Evolutionary conservation across 352 stramenopile genomes (phyloP).

Genomic region (Globisporangium barbulae): DNA sequence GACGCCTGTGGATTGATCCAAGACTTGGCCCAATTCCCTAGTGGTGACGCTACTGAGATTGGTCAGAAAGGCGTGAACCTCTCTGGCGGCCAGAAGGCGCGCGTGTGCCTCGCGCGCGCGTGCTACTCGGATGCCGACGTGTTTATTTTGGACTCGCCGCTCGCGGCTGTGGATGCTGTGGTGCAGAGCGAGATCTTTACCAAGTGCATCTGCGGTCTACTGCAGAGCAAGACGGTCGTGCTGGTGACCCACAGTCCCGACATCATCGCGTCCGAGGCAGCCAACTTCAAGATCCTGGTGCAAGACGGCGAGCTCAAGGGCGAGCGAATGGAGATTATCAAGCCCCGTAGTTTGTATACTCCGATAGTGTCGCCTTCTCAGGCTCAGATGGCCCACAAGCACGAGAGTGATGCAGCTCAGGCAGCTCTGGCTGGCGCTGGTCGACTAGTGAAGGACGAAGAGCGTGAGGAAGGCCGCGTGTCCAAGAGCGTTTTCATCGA

Average conservation of each 20-base stretch:
- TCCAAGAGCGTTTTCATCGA: slow-evolving; percentile 28
- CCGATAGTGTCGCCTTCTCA: background rate
- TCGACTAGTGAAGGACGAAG: slow-evolving; percentile 36
- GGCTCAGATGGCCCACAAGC: too few relatives aligned
- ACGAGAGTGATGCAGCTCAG: too few relatives aligned
- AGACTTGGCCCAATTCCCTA: slow-evolving; percentile 82
- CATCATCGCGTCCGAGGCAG: slow-evolving; percentile 27
- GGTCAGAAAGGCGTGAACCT: slow-evolving; percentile 93
- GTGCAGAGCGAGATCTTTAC: slow-evolving; percentile 73
- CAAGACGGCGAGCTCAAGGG: slow-evolving; percentile 2
- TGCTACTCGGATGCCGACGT: slow-evolving; percentile 41
- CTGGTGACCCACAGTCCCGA: slow-evolving; percentile 91
- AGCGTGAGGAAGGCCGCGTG: slow-evolving; percentile 34
- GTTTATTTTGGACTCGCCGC: slow-evolving; percentile 89
- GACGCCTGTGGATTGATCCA: slow-evolving; percentile 74
- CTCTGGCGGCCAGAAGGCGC: slow-evolving; percentile 86
- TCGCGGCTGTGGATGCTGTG: slow-evolving; percentile 22
- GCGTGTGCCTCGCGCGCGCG: slow-evolving; percentile 44
- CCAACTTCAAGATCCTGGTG: slow-evolving; percentile 22
- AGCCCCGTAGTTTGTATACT: slow-evolving; percentile 8
- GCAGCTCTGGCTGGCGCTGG: too few relatives aligned
- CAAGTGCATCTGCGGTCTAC: slow-evolving; percentile 41
- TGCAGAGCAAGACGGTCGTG: slow-evolving; percentile 73
- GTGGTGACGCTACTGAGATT: slow-evolving; percentile 90
- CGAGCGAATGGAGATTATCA: too few relatives aligned